A percentile compares a stretch with the other conserved stretches of the same genome.
phyloP scores from a whole-genome alignment of 768 basidiomycete genomes.

The Xerocomus potaroensis region DNA sequence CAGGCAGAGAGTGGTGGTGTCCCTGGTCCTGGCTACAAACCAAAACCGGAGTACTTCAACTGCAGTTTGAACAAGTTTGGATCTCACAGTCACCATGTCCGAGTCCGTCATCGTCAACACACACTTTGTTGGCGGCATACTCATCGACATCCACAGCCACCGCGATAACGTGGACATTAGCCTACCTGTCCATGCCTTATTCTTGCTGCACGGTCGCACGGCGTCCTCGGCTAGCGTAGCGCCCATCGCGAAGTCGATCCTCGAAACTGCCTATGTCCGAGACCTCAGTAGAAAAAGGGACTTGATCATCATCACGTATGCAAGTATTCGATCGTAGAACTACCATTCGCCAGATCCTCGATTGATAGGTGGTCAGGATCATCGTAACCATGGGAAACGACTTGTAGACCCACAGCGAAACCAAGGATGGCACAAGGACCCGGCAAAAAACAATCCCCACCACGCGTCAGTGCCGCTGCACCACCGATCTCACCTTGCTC shows the following conservation, averaged over 20 bases:
- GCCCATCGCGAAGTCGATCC: conserved; percentile 17
- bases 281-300: conserved; percentile 18
- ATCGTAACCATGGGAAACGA: conserved; percentile 30
- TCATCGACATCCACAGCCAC: conserved; percentile 24
- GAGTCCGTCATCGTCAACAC: conserved; percentile 7
- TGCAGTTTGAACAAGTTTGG: background rate
- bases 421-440: conserved; percentile 24
- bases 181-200: conserved; percentile 26
- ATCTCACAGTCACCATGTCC: conserved; percentile 15
- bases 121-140: conserved; percentile 25
- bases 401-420: conserved; percentile 24
- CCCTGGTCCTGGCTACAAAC: no score
- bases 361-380: conserved; percentile 18
- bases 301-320: conserved; percentile 27
- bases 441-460: conserved; percentile 17
- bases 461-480: conserved; percentile 25
- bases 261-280: conserved; percentile 15
- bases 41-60: no score
- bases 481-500: background rate
- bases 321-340: conserved; percentile 10
- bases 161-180: conserved; percentile 7
- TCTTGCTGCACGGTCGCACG: conserved; percentile 28
- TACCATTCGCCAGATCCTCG: background rate
- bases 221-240: conserved; percentile 10
- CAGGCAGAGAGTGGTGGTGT: no score